Base-by-base conservation (phyloP, 1,284 basidiomycete genomes). In the Wolfiporia cocos region DNA sequence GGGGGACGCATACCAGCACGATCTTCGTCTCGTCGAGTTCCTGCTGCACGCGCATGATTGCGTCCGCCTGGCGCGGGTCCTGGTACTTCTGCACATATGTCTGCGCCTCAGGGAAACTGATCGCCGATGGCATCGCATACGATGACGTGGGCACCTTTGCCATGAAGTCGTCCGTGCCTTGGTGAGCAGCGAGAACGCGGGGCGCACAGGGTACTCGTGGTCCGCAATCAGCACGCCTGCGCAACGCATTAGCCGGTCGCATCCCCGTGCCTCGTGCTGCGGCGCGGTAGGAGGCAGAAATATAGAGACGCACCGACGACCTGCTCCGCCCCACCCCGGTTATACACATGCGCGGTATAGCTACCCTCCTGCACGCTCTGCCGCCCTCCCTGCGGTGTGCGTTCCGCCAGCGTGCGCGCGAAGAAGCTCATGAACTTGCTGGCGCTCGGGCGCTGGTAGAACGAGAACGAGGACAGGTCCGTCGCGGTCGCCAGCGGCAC, bases 1-100 rank as follows among this genome's bases (percentile, higher is more conserved):
- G 18, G 6, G 19, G 23, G 2, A 19, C 9, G 19, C 85, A 49
- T 52, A 93, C 92, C 63, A 97, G 68, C 28, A 99, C 83, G 53
- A 99, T 95, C 84, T 99, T 99, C 6, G 96, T 99, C 72, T 99
- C 96, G 61, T 99, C 96, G 37, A 99, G 67, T 62, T 99, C 96
- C 62, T 93, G 88, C 65, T 99, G 96, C n/a, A 99, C 96, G 56
- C 87, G 83, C 94, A 99, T 95, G 59, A 99, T 98, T n/a, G 91
- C 87, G 69, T 99, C 96, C 4, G 96, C 96, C 69, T 99, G 94
- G 50, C 86, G 79, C 6, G 96, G 96, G 65, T 99, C 96, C 69
- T 99, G 96, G 67, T 97, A 99, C 67, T 95, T 93, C 61, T 79
- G 72, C 37, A 99, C 67, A 64, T 94, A 98, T 14, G 76, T 78